phyloP scores from a whole-genome alignment of 805 yeast genomes.

The Kregervanrija pseudodelftensis region DNA sequence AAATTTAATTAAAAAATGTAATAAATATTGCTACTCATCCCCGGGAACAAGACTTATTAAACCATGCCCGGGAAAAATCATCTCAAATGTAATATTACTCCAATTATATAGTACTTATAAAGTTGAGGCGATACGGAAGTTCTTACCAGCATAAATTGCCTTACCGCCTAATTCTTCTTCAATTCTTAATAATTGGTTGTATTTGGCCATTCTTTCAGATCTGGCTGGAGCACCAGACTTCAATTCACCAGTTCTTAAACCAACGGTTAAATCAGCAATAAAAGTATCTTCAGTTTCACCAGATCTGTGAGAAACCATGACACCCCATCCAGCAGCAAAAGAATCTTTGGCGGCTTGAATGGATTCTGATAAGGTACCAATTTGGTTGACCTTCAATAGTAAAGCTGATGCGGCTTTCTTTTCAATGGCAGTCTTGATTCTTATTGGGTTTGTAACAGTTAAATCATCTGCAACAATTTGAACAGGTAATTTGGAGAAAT shows the following conservation, averaged over 20 bases:
- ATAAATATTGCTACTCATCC: neutral
- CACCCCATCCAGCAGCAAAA: conserved; percentile 97
- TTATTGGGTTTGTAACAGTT: conserved; percentile 95
- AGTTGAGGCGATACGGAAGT: conserved; percentile 60
- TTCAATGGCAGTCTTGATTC: conserved; percentile 94
- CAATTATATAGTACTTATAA: conserved; percentile 16
- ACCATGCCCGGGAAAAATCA: too few species aligned
- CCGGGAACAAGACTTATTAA: neutral
- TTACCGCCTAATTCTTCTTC: conserved; percentile 98
- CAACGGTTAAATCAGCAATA: conserved; percentile 96
- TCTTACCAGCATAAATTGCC: conserved; percentile 90
- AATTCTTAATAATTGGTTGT: conserved; percentile 96
- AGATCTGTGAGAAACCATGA: conserved; percentile 99
- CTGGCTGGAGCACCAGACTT: conserved; percentile 99
- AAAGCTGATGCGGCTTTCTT: conserved; percentile 93
- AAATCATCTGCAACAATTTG: conserved; percentile 98
- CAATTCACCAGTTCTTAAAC: conserved; percentile 97
- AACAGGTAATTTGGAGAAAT: conserved; percentile 65
- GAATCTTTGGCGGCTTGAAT: conserved; percentile 96
- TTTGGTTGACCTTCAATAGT: conserved; percentile 97
- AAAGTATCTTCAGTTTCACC: conserved; percentile 99
- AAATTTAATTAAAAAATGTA: neutral
- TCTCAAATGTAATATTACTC: too few species aligned
- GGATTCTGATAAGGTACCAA: conserved; percentile 94
- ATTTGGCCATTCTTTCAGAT: conserved; percentile 98